Evolutionary conservation across 2,329 filamentous ascomycete species (phyloP).

Genomic region (Stemphylium vesicarium): DNA sequence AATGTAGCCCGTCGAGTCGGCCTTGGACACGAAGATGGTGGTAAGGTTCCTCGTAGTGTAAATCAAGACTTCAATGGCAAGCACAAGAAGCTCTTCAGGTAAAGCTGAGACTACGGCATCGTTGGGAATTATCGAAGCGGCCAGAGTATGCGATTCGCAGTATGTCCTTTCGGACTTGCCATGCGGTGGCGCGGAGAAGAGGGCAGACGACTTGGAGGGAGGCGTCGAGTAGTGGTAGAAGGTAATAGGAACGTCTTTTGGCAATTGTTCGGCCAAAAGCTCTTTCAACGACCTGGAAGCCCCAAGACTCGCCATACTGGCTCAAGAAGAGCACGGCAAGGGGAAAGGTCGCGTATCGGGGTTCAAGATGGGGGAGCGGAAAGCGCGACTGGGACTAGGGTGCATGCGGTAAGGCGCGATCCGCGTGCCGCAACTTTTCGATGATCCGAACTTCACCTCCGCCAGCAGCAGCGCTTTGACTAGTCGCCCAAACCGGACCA

Average conservation of each 20-base stretch:
- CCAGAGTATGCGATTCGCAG: conserved; percentile 82
- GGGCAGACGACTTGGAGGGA: conserved; percentile 73
- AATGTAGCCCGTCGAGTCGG: conserved; percentile 92
- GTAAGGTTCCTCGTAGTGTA: conserved; percentile 81
- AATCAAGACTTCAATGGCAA: conserved; percentile 86
- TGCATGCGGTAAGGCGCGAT: conserved; percentile 25
- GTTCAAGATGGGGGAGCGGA: conserved; percentile 20
- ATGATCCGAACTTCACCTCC: conserved; percentile 30
- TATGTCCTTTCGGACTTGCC: conserved; percentile 77
- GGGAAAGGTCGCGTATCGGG: conserved; percentile 12
- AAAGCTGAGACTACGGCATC: conserved; percentile 30
- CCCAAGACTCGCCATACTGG: conserved; percentile 35
- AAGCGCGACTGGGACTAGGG: conserved; percentile 23
- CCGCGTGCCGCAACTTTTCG: conserved; percentile 39
- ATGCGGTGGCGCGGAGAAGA: conserved; percentile 80
- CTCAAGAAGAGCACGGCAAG: conserved; percentile 11
- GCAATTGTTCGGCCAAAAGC: conserved; percentile 60
- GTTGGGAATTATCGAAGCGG: conserved; percentile 58
- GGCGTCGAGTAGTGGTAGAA: conserved; percentile 89
- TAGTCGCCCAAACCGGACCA: conserved; percentile 16
- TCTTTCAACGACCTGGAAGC: conserved; percentile 43
- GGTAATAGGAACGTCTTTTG: conserved; percentile 64
- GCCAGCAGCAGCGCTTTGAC: conserved; percentile 12
- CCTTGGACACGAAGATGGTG: conserved; percentile 94
- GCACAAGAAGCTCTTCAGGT: conserved; percentile 67